Evolutionary conservation across 2,329 filamentous ascomycete genomes (phyloP).

Genomic region (Fusarium verticillioides): DNA sequence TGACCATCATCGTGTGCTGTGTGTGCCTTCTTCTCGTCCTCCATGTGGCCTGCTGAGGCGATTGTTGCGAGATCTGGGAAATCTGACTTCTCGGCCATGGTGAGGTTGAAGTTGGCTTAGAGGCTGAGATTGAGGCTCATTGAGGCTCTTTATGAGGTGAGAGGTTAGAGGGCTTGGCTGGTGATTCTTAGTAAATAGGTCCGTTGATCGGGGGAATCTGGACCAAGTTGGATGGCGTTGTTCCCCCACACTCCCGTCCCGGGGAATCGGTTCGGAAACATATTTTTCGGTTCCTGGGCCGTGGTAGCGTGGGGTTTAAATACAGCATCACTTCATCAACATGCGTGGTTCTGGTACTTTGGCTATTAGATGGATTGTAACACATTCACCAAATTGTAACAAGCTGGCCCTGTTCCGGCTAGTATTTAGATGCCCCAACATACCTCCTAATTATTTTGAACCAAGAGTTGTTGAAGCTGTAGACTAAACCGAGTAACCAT

Average conservation of each 20-base stretch:
- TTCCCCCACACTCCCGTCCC: too few species aligned
- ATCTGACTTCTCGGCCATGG: not conserved
- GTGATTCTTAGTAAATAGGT: not conserved
- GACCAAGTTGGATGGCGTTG: too few species aligned
- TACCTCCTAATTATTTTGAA: not conserved
- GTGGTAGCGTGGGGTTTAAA: not conserved
- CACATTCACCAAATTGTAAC: rapidly evolving
- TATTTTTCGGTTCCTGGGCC: not conserved
- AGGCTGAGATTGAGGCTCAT: not conserved
- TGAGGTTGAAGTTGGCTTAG: too few species aligned
- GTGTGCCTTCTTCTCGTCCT: not conserved
- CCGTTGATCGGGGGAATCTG: too few species aligned
- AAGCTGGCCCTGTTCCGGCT: not conserved
- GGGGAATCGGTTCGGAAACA: slow-evolving; percentile 8
- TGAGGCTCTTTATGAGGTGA: not conserved
- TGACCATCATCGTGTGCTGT: not conserved
- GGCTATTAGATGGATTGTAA: not conserved
- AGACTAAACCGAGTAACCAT: not conserved
- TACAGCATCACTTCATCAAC: not conserved
- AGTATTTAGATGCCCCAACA: not conserved
- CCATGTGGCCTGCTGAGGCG: slow-evolving; percentile 2
- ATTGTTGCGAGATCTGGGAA: not conserved
- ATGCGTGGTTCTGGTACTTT: too few species aligned
- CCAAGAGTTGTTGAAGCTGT: not conserved
- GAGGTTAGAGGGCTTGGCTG: not conserved